Evolutionary conservation across 805 yeast species (phyloP).

Genomic region (Schwanniomyces polymorphus): DNA sequence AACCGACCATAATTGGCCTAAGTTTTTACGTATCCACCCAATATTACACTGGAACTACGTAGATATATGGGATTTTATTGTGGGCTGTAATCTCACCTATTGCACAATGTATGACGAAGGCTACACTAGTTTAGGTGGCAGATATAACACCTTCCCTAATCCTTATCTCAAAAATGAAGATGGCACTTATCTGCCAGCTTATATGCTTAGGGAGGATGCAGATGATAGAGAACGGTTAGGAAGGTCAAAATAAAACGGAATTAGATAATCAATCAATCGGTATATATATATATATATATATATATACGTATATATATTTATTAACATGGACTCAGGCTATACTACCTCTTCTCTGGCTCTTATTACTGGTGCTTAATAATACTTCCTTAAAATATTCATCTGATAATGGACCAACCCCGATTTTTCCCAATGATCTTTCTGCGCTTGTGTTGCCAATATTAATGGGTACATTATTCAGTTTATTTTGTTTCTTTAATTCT

Average conservation of each 20-base stretch:
- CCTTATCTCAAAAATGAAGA: constrained; percentile 44
- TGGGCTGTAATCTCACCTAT: constrained; percentile 58
- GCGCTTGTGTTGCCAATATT: constrained; percentile 67
- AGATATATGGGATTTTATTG: constrained; percentile 83
- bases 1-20: constrained; percentile 93
- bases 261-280: constrained; percentile 1
- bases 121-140: constrained; percentile 87
- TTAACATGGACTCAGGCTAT: background rate
- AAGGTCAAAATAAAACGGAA: constrained; percentile 12
- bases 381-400: constrained; percentile 33
- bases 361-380: constrained; percentile 21
- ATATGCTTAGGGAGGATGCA: constrained; percentile 56
- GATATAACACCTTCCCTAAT: constrained; percentile 67
- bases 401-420: constrained; percentile 82
- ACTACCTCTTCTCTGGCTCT: constrained; percentile 19
- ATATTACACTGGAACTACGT: constrained; percentile 83
- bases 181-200: constrained; percentile 50
- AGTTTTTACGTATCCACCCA: constrained; percentile 81
- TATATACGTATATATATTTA: background rate
- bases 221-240: constrained; percentile 56
- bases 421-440: constrained; percentile 68
- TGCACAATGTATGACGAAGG: constrained; percentile 81
- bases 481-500: constrained; percentile 44
- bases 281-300: constrained; percentile 2
- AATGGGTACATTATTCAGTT: constrained; percentile 41